Conservation (phyloP, 2,329 filamentous ascomycete genomes). For the Alternaria novae-zelandiae region DNA sequence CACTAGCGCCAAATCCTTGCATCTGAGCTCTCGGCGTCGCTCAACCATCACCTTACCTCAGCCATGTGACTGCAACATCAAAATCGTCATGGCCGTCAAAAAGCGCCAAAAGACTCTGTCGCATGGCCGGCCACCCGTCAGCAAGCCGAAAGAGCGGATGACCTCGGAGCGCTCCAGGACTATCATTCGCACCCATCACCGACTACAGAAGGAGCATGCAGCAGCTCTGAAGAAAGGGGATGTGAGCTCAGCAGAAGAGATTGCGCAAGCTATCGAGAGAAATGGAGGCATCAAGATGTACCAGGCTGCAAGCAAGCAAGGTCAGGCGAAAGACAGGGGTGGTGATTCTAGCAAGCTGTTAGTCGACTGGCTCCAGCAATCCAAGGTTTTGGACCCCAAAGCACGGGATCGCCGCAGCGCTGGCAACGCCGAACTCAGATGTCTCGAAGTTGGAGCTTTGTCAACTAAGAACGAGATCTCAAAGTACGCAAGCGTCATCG, state of each 20-base stretch:
- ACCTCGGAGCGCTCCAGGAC: constrained; percentile 65
- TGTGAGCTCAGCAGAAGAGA: constrained; percentile 44
- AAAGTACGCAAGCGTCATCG: constrained; percentile 67
- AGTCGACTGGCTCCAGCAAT: constrained; percentile 62
- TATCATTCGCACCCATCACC: constrained; percentile 66
- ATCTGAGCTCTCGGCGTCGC: constrained; percentile 24
- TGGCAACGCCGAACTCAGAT: constrained; percentile 53
- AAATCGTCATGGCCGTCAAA: constrained; percentile 36
- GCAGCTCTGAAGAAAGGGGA: constrained; percentile 57
- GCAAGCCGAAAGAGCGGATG: constrained; percentile 47
- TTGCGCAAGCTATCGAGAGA: constrained; percentile 60
- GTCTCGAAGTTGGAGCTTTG: constrained; percentile 90
- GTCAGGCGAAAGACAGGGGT: constrained; percentile 65
- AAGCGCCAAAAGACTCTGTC: constrained; percentile 44
- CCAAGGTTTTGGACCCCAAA: constrained; percentile 26
- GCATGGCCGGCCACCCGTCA: constrained; percentile 41
- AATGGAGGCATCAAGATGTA: constrained; percentile 66
- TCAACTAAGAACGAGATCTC: constrained; percentile 87
- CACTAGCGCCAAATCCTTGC: constrained; percentile 25
- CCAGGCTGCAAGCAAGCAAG: constrained; percentile 67
- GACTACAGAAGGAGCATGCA: constrained; percentile 63
- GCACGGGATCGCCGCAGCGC: constrained; percentile 4
- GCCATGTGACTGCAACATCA: constrained; percentile 4
- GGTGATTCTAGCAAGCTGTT: constrained; percentile 68
- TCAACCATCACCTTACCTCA: neutral